Evolutionary conservation across 2,329 filamentous ascomycete genomes (phyloP).

Genomic region (Fusarium guadeloupense): DNA sequence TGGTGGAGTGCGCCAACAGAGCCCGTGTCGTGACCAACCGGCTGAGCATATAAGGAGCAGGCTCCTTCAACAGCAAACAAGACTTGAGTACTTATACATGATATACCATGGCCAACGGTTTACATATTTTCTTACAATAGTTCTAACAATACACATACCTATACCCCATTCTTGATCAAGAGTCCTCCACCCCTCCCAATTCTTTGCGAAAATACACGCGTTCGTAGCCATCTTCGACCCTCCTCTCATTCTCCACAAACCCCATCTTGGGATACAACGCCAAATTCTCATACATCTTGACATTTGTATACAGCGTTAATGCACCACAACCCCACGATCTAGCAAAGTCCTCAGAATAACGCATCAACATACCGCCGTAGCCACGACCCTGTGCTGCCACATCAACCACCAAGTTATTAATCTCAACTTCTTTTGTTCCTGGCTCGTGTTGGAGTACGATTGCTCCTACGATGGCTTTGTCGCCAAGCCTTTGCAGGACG

Average conservation of each 20-base stretch:
- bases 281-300: slow-evolving; percentile 49
- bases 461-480: slow-evolving; percentile 40
- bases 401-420: slow-evolving; percentile 45
- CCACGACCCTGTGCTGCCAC: slow-evolving; percentile 45
- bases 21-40: too few species aligned
- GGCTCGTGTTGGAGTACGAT: slow-evolving; percentile 38
- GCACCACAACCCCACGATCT: slow-evolving; percentile 32
- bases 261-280: slow-evolving; percentile 45
- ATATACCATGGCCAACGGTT: too few species aligned
- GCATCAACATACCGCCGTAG: slow-evolving; percentile 46
- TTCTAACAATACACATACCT: too few species aligned
- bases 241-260: slow-evolving; percentile 46
- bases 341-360: slow-evolving; percentile 45
- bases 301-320: slow-evolving; percentile 47
- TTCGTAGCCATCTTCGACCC: slow-evolving; percentile 46
- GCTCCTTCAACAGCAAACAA: too few species aligned
- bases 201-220: slow-evolving; percentile 49
- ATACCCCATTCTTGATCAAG: too few species aligned
- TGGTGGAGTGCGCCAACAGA: too few species aligned
- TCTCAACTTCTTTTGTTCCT: slow-evolving; percentile 30
- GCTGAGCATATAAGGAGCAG: too few species aligned
- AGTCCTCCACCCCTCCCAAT: slow-evolving; percentile 47
- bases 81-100: too few species aligned
- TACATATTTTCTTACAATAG: too few species aligned
- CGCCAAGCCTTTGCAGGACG: slow-evolving; percentile 33